These are phyloP conservation scores for Tylopilus balloui DNA, from an alignment of 768 basidiomycete genomes.

Conservation along the genomic window DNA sequence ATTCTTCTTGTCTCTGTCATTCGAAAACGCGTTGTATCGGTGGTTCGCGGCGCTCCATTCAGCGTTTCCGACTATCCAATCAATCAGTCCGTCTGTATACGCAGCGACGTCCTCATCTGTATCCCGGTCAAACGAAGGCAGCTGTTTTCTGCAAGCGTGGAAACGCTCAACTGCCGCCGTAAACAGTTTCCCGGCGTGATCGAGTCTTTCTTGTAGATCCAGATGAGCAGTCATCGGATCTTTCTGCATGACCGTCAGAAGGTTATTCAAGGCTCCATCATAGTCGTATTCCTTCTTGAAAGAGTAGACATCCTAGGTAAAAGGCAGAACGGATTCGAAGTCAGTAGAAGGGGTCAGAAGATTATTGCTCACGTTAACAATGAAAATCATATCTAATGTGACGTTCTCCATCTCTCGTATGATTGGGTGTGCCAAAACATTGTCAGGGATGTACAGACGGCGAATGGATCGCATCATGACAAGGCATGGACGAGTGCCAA, in stretches of 20 bases:
- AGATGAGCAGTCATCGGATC: constrained; percentile 23
- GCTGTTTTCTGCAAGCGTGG: constrained; percentile 13
- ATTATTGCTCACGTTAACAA: constrained; percentile 19
- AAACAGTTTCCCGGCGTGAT: constrained; percentile 21
- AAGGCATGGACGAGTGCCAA: constrained; percentile 28
- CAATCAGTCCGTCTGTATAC: constrained; percentile 26
- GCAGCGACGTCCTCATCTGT: constrained; percentile 16
- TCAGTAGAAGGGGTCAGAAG: not conserved
- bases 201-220: constrained; percentile 23
- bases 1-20: constrained; percentile 21
- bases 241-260: constrained; percentile 25
- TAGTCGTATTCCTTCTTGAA: constrained; percentile 29
- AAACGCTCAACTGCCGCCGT: constrained; percentile 21
- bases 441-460: constrained; percentile 22
- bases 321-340: not conserved
- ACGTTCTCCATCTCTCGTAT: constrained; percentile 27
- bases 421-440: constrained; percentile 19
- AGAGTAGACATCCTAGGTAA: constrained; percentile 25
- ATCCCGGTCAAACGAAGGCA: constrained; percentile 18
- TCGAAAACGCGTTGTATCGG: constrained; percentile 24
- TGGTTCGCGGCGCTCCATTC: constrained; percentile 27
- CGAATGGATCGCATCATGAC: constrained; percentile 29
- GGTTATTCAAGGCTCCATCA: constrained; percentile 27
- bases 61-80: constrained; percentile 26
- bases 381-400: constrained; percentile 25